Conservation (phyloP, 116 monocot species). For the Trichopus zeylanicus region DNA sequence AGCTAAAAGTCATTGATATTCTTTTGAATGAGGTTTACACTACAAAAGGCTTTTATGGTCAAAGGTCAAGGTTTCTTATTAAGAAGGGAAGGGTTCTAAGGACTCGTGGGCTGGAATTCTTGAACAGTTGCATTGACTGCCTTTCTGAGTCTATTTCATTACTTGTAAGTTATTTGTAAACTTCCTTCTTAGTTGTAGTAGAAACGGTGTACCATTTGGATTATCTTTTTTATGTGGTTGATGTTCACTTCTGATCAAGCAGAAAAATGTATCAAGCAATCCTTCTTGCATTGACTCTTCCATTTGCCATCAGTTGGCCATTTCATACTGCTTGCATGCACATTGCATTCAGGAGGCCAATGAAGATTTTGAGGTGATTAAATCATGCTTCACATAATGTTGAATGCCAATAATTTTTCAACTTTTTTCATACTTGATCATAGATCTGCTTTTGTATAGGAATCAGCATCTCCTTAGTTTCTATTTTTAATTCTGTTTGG, state of each 20-base stretch:
- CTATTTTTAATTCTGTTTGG: too few relatives aligned
- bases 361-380: slow-evolving; percentile 29
- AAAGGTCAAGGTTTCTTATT: slow-evolving; percentile 37
- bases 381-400: neutral
- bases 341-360: too few relatives aligned
- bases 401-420: neutral
- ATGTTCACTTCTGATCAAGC: too few relatives aligned
- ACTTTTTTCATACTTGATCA: neutral
- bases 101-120: slow-evolving; percentile 29
- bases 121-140: slow-evolving; percentile 31
- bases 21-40: slow-evolving; percentile 38
- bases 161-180: too few relatives aligned
- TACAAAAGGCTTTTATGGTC: slow-evolving; percentile 17
- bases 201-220: too few relatives aligned
- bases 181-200: slow-evolving; percentile 9
- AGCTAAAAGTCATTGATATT: too few relatives aligned
- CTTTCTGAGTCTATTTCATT: slow-evolving; percentile 51
- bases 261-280: slow-evolving; percentile 4
- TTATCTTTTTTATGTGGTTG: too few relatives aligned
- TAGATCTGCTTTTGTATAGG: too few relatives aligned
- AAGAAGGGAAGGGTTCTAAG: slow-evolving; percentile 35
- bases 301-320: slow-evolving; percentile 31
- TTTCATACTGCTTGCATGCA: slow-evolving; percentile 39
- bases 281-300: slow-evolving; percentile 8
- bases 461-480: too few relatives aligned